These are phyloP conservation scores for Hortiboletus campestris DNA, from an alignment of 768 basidiomycete species.

Conservation along the genomic window DNA sequence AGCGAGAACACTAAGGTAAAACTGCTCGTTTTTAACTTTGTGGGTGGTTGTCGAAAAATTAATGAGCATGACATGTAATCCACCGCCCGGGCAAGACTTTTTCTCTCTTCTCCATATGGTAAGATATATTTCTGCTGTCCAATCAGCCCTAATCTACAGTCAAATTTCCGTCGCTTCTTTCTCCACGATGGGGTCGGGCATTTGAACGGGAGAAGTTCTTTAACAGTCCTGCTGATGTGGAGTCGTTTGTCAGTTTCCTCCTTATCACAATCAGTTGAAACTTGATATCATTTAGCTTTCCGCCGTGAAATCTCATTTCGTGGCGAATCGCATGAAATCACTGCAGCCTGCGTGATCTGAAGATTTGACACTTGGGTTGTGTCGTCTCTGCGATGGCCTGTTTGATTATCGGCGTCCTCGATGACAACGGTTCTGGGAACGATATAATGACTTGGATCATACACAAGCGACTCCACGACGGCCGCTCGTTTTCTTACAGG, in stretches of 20 bases:
- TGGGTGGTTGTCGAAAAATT: neutral
- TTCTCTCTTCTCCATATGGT: conserved; percentile 4
- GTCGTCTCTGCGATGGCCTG: too few species aligned
- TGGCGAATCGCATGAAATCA: too few species aligned
- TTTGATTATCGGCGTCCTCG: too few species aligned
- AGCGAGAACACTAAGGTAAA: too few species aligned
- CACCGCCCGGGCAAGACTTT: neutral
- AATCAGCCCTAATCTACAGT: neutral
- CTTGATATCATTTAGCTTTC: neutral
- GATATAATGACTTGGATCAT: too few species aligned
- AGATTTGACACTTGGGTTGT: too few species aligned
- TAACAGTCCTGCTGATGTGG: neutral
- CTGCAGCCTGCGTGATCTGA: too few species aligned
- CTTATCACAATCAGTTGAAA: neutral
- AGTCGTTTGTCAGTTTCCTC: neutral
- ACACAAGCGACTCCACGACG: too few species aligned
- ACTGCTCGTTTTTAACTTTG: neutral
- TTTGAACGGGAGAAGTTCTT: neutral
- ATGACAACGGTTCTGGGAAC: too few species aligned
- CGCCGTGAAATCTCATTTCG: neutral
- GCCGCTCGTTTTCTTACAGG: too few species aligned
- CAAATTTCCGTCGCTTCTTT: conserved; percentile 7
- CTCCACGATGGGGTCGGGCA: conserved; percentile 16
- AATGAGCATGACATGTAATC: neutral
- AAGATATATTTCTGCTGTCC: neutral